phyloP scores from a whole-genome alignment of 805 yeast genomes.

The Groenewaldozyma tartarivorans region DNA sequence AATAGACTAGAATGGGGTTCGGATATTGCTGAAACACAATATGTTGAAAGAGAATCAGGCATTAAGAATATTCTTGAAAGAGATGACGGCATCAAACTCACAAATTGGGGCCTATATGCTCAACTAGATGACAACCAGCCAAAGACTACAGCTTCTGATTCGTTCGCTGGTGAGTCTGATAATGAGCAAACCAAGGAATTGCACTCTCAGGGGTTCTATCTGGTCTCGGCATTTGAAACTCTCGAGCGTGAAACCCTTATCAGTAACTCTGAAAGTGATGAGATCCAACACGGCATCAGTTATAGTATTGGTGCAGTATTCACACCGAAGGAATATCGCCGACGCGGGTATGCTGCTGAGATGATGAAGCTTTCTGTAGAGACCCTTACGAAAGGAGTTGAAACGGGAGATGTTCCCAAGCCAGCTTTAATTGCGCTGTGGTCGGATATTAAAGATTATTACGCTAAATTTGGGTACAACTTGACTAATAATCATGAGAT shows the following conservation, averaged over 20 bases:
- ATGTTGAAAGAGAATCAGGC: constrained; percentile 20
- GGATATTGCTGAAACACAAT: constrained; percentile 18
- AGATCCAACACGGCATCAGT: constrained; percentile 16
- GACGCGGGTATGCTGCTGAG: constrained; percentile 44
- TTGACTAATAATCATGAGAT: constrained; percentile 13
- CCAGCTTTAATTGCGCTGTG: constrained; percentile 40
- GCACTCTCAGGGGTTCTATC: constrained; percentile 21
- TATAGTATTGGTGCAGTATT: constrained; percentile 48
- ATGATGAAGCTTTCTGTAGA: constrained; percentile 31
- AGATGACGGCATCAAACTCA: constrained; percentile 14
- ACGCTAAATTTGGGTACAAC: constrained; percentile 46
- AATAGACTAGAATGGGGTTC: constrained; percentile 22
- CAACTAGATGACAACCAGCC: constrained; percentile 21
- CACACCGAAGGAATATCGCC: constrained; percentile 39
- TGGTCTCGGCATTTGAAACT: constrained; percentile 39
- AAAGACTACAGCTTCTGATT: too few species aligned
- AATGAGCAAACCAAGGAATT: too few species aligned
- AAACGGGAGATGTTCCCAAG: constrained; percentile 18
- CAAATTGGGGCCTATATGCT: constrained; percentile 22
- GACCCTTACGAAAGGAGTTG: constrained; percentile 3
- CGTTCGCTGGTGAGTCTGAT: too few species aligned
- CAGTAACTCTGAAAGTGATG: constrained; percentile 13
- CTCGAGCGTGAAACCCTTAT: constrained; percentile 28
- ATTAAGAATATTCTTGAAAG: constrained; percentile 9
- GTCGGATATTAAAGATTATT: constrained; percentile 66